A percentile compares a stretch with the other conserved stretches of the same genome.
phyloP scores from a whole-genome alignment of 2,329 filamentous ascomycete genomes.

The Diaporthe nobilis region DNA sequence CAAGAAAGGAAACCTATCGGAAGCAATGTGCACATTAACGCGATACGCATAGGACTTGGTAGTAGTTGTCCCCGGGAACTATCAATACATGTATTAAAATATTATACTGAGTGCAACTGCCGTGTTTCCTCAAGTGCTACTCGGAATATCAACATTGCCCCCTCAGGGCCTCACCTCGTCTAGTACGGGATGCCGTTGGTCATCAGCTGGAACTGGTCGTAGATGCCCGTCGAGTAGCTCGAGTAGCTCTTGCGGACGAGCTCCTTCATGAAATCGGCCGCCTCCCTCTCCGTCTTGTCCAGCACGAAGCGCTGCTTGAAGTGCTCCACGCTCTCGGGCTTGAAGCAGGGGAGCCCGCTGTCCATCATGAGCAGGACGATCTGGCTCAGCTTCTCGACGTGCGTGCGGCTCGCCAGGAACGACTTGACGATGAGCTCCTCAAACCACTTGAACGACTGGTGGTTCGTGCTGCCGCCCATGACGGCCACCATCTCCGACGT shows the following conservation, averaged over 20 bases:
- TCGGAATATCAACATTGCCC: neutral
- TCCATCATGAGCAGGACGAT: conserved; percentile 97
- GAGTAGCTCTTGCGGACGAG: conserved; percentile 91
- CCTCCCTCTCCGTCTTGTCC: conserved; percentile 91
- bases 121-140: conserved; percentile 15
- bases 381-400: conserved; percentile 90
- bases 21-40: neutral
- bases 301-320: conserved; percentile 94
- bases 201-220: conserved; percentile 97
- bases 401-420: conserved; percentile 88
- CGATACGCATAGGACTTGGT: neutral
- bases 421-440: conserved; percentile 97
- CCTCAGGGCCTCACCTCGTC: conserved; percentile 10
- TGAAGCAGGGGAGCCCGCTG: conserved; percentile 96
- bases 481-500: conserved; percentile 99
- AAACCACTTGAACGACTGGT: conserved; percentile 94
- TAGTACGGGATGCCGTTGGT: conserved; percentile 98
- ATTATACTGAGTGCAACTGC: neutral
- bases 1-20: too few relatives aligned
- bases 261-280: conserved; percentile 92
- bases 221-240: conserved; percentile 92
- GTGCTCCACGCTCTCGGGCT: conserved; percentile 92
- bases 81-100: neutral
- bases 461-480: conserved; percentile 89
- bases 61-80: neutral